Conservation (phyloP, 192 early-diverging fungal species). For the Diversispora epigaea region DNA sequence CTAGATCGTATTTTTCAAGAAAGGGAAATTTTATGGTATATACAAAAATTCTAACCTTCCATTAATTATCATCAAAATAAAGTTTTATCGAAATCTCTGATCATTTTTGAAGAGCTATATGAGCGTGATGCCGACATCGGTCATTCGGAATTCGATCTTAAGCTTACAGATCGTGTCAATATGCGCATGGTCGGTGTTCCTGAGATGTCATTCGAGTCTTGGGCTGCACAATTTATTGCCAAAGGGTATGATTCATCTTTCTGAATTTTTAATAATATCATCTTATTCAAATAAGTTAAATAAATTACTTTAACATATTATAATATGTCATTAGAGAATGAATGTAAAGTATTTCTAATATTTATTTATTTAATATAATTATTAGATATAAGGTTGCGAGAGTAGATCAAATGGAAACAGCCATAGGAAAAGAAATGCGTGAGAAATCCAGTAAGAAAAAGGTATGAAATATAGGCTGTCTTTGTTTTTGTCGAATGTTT, state of each 20-base stretch:
- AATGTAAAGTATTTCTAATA: not conserved
- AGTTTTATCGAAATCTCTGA: not conserved
- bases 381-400: constrained; percentile 78
- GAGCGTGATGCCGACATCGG: constrained; percentile 98
- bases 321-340: not conserved
- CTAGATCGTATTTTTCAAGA: constrained; percentile 93
- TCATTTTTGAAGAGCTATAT: constrained; percentile 76
- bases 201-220: constrained; percentile 89
- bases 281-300: no score
- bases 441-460: constrained; percentile 57
- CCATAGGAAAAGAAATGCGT: constrained; percentile 90
- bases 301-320: no score
- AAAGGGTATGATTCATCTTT: constrained; percentile 73
- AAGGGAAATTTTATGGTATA: constrained; percentile 91
- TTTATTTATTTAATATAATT: not conserved
- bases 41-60: not conserved
- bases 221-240: constrained; percentile 87
- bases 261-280: no score
- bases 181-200: constrained; percentile 99
- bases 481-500: not conserved
- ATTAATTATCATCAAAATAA: no score
- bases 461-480: constrained; percentile 7
- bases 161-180: constrained; percentile 93
- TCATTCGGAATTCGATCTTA: constrained; percentile 93
- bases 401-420: constrained; percentile 97